These are phyloP conservation scores for Aspergillus unguis DNA, from an alignment of 2,329 filamentous ascomycete genomes.

Conservation along the genomic window DNA sequence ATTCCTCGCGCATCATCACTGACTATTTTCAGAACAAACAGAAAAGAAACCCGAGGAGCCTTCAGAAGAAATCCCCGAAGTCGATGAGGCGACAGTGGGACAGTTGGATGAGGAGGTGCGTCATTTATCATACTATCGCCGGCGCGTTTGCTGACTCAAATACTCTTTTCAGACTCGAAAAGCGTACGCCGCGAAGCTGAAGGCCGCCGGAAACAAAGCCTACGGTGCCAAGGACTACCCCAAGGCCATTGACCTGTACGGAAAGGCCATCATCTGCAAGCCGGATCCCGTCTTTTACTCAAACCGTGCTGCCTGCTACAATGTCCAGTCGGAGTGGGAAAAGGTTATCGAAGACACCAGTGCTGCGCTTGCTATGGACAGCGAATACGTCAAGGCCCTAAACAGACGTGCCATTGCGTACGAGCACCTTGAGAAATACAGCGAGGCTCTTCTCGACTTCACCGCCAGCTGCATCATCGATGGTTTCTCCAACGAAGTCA, in stretches of 20 bases:
- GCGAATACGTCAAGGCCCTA: slow-evolving; percentile 94
- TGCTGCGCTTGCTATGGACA: slow-evolving; percentile 87
- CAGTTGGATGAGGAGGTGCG: slow-evolving; percentile 47
- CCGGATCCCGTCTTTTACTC: slow-evolving; percentile 98
- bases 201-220: slow-evolving; percentile 92
- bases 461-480: slow-evolving; percentile 99
- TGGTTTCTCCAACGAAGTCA: slow-evolving; percentile 87
- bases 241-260: slow-evolving; percentile 89
- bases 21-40: slow-evolving; percentile 29
- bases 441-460: slow-evolving; percentile 93
- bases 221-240: slow-evolving; percentile 94
- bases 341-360: slow-evolving; percentile 97
- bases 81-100: slow-evolving; percentile 49
- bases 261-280: slow-evolving; percentile 94
- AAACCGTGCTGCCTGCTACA: slow-evolving; percentile 96
- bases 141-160: slow-evolving; percentile 4
- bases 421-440: slow-evolving; percentile 85
- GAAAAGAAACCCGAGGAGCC: slow-evolving; percentile 51
- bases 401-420: slow-evolving; percentile 97
- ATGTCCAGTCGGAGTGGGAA: slow-evolving; percentile 87
- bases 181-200: slow-evolving; percentile 84
- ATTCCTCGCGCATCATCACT: neutral
- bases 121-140: neutral
- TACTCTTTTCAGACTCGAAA: slow-evolving; percentile 63
- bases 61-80: slow-evolving; percentile 66